These are phyloP conservation scores for Eucommia ulmoides DNA, from an alignment of 257 asterid genomes.

Conservation along the genomic window DNA sequence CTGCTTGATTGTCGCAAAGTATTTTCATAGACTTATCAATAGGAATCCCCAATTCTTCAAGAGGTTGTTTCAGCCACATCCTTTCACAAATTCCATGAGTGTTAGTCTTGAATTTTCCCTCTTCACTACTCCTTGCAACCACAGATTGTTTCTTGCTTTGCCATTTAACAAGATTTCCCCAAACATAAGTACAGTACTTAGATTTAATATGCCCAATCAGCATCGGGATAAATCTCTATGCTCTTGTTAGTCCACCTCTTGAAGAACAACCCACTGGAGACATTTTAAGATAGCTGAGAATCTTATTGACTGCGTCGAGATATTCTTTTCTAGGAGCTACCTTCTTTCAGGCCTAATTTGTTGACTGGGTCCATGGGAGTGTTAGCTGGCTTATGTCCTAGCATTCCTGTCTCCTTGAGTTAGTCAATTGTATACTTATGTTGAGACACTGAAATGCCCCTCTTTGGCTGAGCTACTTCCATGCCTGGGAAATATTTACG, in stretches of 20 bases:
- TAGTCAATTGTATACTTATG: not conserved
- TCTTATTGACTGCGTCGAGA: not conserved
- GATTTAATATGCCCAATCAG: not conserved
- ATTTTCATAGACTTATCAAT: not conserved
- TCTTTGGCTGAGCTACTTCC: not conserved
- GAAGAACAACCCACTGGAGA: not conserved
- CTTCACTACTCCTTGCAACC: not conserved
- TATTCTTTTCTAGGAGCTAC: not conserved
- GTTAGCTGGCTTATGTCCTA: not conserved
- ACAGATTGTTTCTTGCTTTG: not conserved
- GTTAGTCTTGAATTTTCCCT: not conserved
- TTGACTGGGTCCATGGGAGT: not conserved
- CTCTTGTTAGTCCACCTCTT: not conserved
- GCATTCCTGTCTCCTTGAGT: not conserved
- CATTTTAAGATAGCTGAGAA: not conserved
- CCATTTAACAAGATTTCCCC: not conserved
- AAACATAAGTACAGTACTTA: not conserved
- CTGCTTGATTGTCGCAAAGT: not conserved
- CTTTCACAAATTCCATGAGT: not conserved
- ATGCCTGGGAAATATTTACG: not conserved
- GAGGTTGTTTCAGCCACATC: not conserved
- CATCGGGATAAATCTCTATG: not conserved
- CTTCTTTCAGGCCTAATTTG: not conserved
- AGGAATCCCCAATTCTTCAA: not conserved
- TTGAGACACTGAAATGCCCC: not conserved